Evolutionary conservation across 495 filamentous ascomycete species (phyloP), one percentile per base, ranked within the genome.

Genomic region (Podospora anserina): DNA sequence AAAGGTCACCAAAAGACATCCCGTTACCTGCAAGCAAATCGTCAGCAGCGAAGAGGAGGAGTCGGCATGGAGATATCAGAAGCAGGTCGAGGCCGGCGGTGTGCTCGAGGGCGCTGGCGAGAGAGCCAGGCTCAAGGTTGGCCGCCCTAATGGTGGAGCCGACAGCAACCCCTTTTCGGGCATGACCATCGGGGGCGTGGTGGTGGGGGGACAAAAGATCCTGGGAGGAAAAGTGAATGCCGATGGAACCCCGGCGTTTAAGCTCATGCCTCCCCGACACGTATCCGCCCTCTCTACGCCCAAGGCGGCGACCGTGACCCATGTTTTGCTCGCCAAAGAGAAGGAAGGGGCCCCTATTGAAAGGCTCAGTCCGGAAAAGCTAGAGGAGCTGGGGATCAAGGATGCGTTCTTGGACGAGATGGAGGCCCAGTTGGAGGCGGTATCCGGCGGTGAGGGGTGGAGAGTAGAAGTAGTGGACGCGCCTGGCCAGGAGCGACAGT

Each of bases 11-110:
- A 88, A 88, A 64, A 88, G 92, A 5, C 88, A 97, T 74, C 75
- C 86, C 2, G 92, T 99, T 44, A 86, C 87, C 67, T 99, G 95
- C 74, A 85, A 86, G 7, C 86, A 89, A 64, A 88, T 97, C 60
- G 78, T 96, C 20, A 69, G 74, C 13, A 78, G 80, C 4, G 84
- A 89, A 1, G 79, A 82, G 11, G 85, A 90, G 39, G 79, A 88
- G 53, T 75, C 80, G 4, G 69, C 67, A 0, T 91, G 89, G 88
- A 84, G 86, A 32, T 76, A 79, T 15, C 75, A 79, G 34, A 88
- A 85, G 71, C 81, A 81, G 4, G 76, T 85, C 18, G 85, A 89
- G 59, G 81, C 86, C 9, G 72, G 71, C 27, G 80, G 87, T 54
- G 79, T 84, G 20, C 83, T 86, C 78, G 74, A 76, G 80, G 70